These are phyloP conservation scores for Rhipidocladum racemiflorum DNA, from an alignment of 176 grass and related monocot genomes.

Conservation along the genomic window DNA sequence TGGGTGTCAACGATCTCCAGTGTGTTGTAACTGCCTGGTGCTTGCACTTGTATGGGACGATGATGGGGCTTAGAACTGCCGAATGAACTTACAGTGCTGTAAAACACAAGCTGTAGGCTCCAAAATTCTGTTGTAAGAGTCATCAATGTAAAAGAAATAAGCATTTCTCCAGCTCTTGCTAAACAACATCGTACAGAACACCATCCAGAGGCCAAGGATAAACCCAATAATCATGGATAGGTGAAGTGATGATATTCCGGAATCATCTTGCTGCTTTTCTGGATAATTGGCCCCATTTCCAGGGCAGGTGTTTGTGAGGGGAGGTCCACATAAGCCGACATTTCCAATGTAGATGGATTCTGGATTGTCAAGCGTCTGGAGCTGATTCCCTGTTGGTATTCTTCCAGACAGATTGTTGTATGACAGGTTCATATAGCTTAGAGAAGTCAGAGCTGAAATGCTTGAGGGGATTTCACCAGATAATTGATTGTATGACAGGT, in stretches of 20 bases:
- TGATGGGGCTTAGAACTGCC: neutral
- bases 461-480: neutral
- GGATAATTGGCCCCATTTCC: neutral
- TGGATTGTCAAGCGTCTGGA: neutral
- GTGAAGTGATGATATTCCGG: neutral
- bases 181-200: neutral
- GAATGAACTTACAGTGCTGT: neutral
- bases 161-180: neutral
- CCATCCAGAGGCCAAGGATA: neutral
- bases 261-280: neutral
- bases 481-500: constrained; percentile 10
- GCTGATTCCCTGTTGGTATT: constrained; percentile 12
- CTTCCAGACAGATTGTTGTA: neutral
- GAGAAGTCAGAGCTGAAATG: neutral
- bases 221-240: neutral
- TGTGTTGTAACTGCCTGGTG: neutral
- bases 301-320: constrained; percentile 1
- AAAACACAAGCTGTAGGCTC: neutral
- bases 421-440: neutral
- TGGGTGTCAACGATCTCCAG: neutral
- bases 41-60: neutral
- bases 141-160: neutral
- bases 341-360: constrained; percentile 17
- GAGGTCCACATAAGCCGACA: constrained; percentile 4
- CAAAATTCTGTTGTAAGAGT: neutral